phyloP scores from a whole-genome alignment of 352 stramenopile species.

The Globisporangium splendens region DNA sequence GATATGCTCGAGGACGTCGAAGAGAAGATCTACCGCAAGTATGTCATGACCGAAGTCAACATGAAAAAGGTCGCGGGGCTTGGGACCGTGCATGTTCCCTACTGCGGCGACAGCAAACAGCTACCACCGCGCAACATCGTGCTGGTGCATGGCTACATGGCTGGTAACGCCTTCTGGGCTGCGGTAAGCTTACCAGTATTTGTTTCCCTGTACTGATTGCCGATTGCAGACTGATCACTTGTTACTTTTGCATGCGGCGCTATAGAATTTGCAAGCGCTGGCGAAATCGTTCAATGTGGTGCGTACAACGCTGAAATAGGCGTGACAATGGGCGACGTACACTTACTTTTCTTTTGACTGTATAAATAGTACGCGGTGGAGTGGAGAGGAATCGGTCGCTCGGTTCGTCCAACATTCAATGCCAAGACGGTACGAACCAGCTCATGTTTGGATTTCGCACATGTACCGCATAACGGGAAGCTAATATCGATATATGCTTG shows the following conservation, averaged over 20 bases:
- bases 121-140: conserved; percentile 57
- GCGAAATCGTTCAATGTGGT: conserved; percentile 82
- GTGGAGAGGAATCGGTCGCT: conserved; percentile 78
- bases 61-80: conserved; percentile 57
- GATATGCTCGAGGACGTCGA: conserved; percentile 49
- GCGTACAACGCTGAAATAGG: conserved; percentile 5
- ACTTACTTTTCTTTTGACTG: background rate
- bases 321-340: background rate
- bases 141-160: conserved; percentile 76
- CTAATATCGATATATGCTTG: background rate
- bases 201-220: background rate
- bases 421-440: conserved; percentile 40
- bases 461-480: background rate
- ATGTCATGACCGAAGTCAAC: conserved; percentile 52
- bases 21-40: conserved; percentile 65
- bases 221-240: background rate
- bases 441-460: background rate
- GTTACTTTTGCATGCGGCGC: background rate
- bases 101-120: conserved; percentile 55
- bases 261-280: conserved; percentile 67
- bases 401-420: conserved; percentile 51
- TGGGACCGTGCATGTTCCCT: conserved; percentile 73
- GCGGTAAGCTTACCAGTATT: conserved; percentile 26
- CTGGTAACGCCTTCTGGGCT: conserved; percentile 73
- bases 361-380: conserved; percentile 68